phyloP scores from a whole-genome alignment of 1,284 basidiomycete species.

The Pholiota adiposa region DNA sequence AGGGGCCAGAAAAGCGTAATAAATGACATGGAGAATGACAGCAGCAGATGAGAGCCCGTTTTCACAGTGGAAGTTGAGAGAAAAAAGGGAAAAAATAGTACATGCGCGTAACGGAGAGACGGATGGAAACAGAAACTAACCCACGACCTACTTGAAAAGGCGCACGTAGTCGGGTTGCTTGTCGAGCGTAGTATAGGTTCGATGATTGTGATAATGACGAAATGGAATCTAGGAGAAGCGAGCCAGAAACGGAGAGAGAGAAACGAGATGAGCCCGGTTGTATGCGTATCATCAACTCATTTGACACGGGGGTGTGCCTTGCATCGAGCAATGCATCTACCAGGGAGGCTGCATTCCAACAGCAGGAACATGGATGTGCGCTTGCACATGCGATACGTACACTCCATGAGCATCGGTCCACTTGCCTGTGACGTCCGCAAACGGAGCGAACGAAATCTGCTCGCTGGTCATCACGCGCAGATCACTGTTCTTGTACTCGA shows the following conservation, averaged over 20 bases:
- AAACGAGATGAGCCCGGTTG: conserved; percentile 12
- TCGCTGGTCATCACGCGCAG: conserved; percentile 47
- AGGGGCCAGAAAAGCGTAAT: conserved; percentile 36
- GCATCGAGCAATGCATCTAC: conserved; percentile 48
- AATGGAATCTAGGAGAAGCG: conserved; percentile 26
- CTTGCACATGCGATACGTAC: conserved; percentile 33
- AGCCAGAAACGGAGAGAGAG: conserved; percentile 24
- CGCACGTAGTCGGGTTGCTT: conserved; percentile 29
- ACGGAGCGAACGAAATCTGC: conserved; percentile 36
- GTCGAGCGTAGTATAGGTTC: conserved; percentile 36
- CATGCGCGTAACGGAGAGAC: conserved; percentile 32
- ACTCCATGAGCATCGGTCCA: conserved; percentile 45
- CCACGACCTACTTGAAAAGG: conserved; percentile 32
- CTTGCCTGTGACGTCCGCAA: conserved; percentile 38
- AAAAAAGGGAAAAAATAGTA: conserved; percentile 29
- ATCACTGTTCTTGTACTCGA: conserved; percentile 55
- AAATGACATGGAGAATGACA: conserved; percentile 23
- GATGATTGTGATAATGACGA: conserved; percentile 32
- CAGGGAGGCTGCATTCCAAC: conserved; percentile 52
- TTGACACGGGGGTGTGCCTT: conserved; percentile 14
- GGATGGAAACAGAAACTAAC: conserved; percentile 32
- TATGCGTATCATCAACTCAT: conserved; percentile 20
- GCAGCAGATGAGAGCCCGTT: conserved; percentile 25
- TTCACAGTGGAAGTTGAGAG: conserved; percentile 33
- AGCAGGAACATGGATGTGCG: conserved; percentile 37